Base-by-base conservation (phyloP, 352 stramenopile species). In the Pythium utonaiense region DNA sequence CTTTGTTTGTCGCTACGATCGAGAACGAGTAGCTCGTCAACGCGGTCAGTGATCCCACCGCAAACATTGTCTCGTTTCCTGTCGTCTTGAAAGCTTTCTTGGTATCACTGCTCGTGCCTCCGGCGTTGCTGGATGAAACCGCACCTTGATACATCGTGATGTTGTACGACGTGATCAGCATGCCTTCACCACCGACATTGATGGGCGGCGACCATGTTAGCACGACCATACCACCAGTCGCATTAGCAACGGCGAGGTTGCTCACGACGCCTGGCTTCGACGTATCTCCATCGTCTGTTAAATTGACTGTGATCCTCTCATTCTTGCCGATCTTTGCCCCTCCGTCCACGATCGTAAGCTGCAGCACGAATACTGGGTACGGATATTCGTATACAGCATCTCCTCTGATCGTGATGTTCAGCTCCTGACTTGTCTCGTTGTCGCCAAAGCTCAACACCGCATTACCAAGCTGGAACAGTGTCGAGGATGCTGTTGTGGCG, bases 311-410 rank as follows among this genome's bases (percentile, higher is more conserved):
- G 12, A 82, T 53, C 9, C 73, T 48, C 1, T 19, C 63, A 6
- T 71, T 64, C 3, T 27, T 14, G 12, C 77, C 80, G 19, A 87
- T 57, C 7, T 25, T 47, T 9, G 44, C 71, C 9, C 62, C 70
- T 4, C 77, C 77, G 24, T 52, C 60, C 3, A 51, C n/a, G 4
- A 77, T 60, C 28, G 51, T 48, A 3, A 88, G 50, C 0, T 40
- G 41, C 0, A 89, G 66, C 14, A 66, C 56, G 34, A 87, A 86
- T 8, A 64, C 71, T 53, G 82, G 67, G 49, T 69, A 72, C 13
- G 80, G 80, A 28, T 69, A 88, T 24, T 81, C 64, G 28, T 80
- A 89, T 0, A 58, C 57, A 3, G 64, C 54, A 52, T 89, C 78
- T 45, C 86, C 67, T 19, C 51, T 58, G 25, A 87, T 77, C 10